A percentile compares a stretch with the other conserved stretches of the same genome.
These are phyloP conservation scores for Theileria equi DNA, from an alignment of 169 alveolate genomes.

Conservation along the genomic window DNA sequence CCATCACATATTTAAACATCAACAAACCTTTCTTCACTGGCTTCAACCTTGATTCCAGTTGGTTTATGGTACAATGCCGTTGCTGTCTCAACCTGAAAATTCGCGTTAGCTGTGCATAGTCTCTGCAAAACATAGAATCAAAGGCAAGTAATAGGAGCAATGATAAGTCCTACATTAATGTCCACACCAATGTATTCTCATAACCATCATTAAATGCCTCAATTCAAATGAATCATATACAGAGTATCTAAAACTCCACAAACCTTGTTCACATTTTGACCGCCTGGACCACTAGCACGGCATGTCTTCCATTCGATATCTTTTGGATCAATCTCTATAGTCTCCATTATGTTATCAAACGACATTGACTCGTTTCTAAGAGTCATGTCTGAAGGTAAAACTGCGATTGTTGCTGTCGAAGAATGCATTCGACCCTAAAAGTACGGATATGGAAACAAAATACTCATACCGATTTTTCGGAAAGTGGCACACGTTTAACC, in stretches of 20 bases:
- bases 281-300: constrained; percentile 77
- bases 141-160: too few relatives aligned
- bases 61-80: constrained; percentile 55
- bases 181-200: too few relatives aligned
- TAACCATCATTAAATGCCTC: too few relatives aligned
- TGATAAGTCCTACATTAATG: too few relatives aligned
- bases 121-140: too few relatives aligned
- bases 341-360: constrained; percentile 14
- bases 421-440: constrained; percentile 73
- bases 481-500: constrained; percentile 72
- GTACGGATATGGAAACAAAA: neutral
- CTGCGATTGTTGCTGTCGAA: constrained; percentile 78
- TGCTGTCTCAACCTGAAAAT: constrained; percentile 55
- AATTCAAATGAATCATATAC: neutral
- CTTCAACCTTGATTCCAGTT: constrained; percentile 54
- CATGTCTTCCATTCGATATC: constrained; percentile 74
- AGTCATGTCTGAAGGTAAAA: constrained; percentile 56
- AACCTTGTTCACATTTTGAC: constrained; percentile 79
- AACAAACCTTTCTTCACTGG: constrained; percentile 51
- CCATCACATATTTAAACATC: neutral
- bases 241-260: neutral
- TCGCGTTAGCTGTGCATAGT: too few relatives aligned
- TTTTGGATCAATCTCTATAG: constrained; percentile 57
- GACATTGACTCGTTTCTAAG: neutral
- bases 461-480: constrained; percentile 61